Evolutionary conservation across 169 alveolate species (phyloP).

Genomic region (Eimeria maxima): DNA sequence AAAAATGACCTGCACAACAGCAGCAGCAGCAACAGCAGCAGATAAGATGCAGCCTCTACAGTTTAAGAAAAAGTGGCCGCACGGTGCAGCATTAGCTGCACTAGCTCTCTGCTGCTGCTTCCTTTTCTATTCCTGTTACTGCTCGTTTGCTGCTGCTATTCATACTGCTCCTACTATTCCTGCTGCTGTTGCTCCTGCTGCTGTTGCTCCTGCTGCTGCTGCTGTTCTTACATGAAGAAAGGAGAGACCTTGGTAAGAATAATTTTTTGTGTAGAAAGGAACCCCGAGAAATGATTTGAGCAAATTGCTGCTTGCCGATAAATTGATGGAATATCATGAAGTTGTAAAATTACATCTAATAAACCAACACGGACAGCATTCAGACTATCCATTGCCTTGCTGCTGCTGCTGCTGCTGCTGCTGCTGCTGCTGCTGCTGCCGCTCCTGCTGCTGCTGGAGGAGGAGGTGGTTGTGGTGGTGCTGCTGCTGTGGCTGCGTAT

Average conservation of each 20-base stretch:
- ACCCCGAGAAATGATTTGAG: slow-evolving; percentile 58
- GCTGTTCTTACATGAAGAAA: slow-evolving; percentile 52
- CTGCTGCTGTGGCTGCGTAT: too few species aligned
- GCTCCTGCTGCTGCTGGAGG: slow-evolving; percentile 69
- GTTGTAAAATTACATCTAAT: slow-evolving; percentile 51
- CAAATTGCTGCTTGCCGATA: slow-evolving; percentile 43
- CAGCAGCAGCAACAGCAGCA: slow-evolving; percentile 57
- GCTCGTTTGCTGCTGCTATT: too few species aligned
- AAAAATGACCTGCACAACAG: background rate
- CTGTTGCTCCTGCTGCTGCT: background rate
- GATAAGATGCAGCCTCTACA: background rate
- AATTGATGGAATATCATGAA: slow-evolving; percentile 35
- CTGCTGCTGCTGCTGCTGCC: slow-evolving; percentile 66
- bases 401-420: slow-evolving; percentile 43
- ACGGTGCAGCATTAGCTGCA: slow-evolving; percentile 12
- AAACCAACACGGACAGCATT: background rate
- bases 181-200: background rate
- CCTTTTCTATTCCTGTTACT: background rate
- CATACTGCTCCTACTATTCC: background rate
- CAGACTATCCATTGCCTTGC: background rate
- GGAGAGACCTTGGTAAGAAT: slow-evolving; percentile 4
- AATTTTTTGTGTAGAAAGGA: slow-evolving; percentile 35
- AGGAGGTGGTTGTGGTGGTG: too few species aligned
- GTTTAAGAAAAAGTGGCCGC: background rate
- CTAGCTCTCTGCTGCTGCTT: background rate